Conservation (phyloP, 768 basidiomycete genomes). For the Tulasnella sp. region DNA sequence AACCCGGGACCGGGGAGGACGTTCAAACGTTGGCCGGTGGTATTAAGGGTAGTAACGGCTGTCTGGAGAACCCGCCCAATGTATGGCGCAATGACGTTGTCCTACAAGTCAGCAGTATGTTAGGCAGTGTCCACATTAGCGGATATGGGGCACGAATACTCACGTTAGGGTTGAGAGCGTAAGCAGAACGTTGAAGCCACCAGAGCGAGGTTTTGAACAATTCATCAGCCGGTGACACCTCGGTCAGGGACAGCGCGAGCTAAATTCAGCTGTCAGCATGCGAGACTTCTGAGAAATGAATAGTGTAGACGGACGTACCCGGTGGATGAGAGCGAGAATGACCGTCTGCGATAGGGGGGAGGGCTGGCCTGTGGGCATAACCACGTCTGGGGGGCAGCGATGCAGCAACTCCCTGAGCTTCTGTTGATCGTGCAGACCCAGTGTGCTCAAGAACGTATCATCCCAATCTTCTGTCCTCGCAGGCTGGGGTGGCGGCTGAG, state of each 20-base stretch:
- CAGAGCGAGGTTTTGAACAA: conserved; percentile 70
- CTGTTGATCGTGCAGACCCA: conserved; percentile 60
- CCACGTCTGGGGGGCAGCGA: conserved; percentile 63
- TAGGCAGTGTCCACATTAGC: conserved; percentile 22
- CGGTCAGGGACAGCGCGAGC: conserved; percentile 64
- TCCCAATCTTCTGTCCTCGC: conserved; percentile 59
- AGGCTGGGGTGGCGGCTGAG: conserved; percentile 5
- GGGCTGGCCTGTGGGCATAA: conserved; percentile 53
- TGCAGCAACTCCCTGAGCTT: conserved; percentile 65
- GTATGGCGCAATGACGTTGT: conserved; percentile 29
- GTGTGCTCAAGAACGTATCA: conserved; percentile 63
- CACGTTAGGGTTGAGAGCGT: conserved; percentile 57
- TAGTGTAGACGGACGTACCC: conserved; percentile 38
- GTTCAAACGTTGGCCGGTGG: conserved; percentile 66
- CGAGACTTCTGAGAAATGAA: background rate
- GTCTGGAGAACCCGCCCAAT: conserved; percentile 69
- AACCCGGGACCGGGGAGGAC: conserved; percentile 57
- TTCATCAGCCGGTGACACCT: conserved; percentile 67
- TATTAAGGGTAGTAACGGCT: conserved; percentile 63
- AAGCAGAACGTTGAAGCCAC: conserved; percentile 74
- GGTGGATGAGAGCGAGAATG: conserved; percentile 68
- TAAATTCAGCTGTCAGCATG: conserved; percentile 22
- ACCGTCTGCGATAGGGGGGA: conserved; percentile 72
- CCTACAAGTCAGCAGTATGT: conserved; percentile 69
- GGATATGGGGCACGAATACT: conserved; percentile 24